phyloP scores from a whole-genome alignment of 2,329 filamentous ascomycete species.

The Xylaria sp. region DNA sequence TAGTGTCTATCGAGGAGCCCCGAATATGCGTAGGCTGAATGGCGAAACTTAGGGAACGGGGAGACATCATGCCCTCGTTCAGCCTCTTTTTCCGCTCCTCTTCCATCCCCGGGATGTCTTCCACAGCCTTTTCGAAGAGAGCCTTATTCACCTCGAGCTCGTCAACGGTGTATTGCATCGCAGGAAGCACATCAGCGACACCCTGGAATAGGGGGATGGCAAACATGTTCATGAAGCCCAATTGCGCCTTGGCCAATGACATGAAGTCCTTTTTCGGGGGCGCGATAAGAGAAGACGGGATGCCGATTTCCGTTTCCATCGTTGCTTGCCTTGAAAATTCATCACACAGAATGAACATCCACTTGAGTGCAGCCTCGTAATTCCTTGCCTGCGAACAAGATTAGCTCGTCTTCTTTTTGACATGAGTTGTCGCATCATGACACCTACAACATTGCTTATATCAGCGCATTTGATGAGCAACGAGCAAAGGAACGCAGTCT shows the following conservation, averaged over 20 bases:
- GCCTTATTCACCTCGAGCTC: conserved; percentile 78
- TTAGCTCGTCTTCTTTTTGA: conserved; percentile 21
- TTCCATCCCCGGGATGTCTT: conserved; percentile 60
- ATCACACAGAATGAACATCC: conserved; percentile 93
- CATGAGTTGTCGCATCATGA: conserved; percentile 1
- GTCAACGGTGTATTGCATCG: conserved; percentile 79
- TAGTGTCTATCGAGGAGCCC: conserved; percentile 21
- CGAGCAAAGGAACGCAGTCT: conserved; percentile 81
- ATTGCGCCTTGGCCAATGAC: conserved; percentile 83
- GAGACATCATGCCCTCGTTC: conserved; percentile 48
- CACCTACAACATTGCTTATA: conserved; percentile 93
- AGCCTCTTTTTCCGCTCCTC: conserved; percentile 41
- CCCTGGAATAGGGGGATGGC: conserved; percentile 89
- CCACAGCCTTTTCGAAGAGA: conserved; percentile 71
- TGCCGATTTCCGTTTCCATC: conserved; percentile 87
- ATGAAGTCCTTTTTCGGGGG: conserved; percentile 81
- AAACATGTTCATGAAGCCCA: conserved; percentile 96
- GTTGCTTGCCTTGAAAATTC: conserved; percentile 92
- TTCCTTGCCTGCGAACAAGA: conserved; percentile 68
- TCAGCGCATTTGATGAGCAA: conserved; percentile 97
- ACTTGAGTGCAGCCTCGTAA: conserved; percentile 79
- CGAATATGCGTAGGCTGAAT: conserved; percentile 30
- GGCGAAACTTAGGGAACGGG: conserved; percentile 48
- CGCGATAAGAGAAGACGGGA: conserved; percentile 84
- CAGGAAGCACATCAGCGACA: conserved; percentile 82